Evolutionary conservation across 805 yeast species (phyloP), one percentile per base, ranked within the genome.

Genomic region (Starmerella bacillaris): DNA sequence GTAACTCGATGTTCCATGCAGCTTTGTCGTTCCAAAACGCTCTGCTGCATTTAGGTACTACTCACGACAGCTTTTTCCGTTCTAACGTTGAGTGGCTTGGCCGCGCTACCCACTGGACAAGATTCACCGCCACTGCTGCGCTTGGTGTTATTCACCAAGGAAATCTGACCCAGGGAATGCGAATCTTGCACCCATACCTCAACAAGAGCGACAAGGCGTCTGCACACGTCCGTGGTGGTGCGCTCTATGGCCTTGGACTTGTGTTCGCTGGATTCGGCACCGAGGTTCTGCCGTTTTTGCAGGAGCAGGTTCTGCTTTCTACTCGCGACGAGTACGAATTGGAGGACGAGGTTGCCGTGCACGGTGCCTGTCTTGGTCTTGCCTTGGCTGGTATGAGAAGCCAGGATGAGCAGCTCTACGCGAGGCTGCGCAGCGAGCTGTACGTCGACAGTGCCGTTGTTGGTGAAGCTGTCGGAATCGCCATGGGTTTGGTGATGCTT

Each of bases 341-440:
- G 14, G 78, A 79, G 18, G 77, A 77, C 28, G 95, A 84, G 51
- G 82, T 83, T 27, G 67, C 83, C 47, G 66, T 83, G 41, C 96
- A 89, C 53, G 98, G 98, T 55, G 96, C 95, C 5, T 77, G 89
- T 45, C 68, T 89, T 34, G 98, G 98, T 51, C 65, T 77, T 34
- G 96, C 95, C 61, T 80, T 86, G 32, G 94, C 98, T 5, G 95
- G 92, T 21, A 83, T 89, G 95, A 94, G 86, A 1, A 68, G 86
- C 24, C 73, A 74, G 31, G 74, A 76, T 53, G 72, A 64, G 40
- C 65, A 68, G 31, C 67, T 82, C 30, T 83, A 78, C 50, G 92
- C 80, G 44, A 78, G 78, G 37, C 66, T 89, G 52, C 78, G 76
- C 51, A 79, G 74, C 32, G 80, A 86, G 3, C 61, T 89, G 43